A percentile compares a stretch with the other conserved stretches of the same genome.
These are phyloP conservation scores for Cladorrhinum sp. DNA, from an alignment of 2,329 filamentous ascomycete genomes.

Conservation along the genomic window DNA sequence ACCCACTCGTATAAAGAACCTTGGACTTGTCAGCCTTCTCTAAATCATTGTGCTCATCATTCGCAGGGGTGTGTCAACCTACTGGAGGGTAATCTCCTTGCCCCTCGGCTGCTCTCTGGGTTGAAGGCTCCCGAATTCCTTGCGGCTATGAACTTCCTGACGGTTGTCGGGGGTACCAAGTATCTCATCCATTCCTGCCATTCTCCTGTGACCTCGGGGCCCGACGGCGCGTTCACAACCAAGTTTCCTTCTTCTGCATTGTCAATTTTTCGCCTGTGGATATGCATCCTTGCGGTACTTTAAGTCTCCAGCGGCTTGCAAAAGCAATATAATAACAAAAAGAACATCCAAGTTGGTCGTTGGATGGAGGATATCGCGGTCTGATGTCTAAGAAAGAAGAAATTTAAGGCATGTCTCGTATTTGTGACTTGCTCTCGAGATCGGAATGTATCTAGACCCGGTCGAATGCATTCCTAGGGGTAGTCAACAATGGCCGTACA, in stretches of 20 bases:
- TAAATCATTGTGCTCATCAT: no score
- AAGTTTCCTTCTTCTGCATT: neutral
- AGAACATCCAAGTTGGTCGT: neutral
- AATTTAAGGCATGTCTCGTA: neutral
- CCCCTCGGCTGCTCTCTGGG: neutral
- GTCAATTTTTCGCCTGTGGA: neutral
- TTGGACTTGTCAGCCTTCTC: neutral
- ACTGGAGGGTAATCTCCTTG: neutral
- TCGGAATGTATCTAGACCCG: neutral
- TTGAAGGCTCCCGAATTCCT: neutral
- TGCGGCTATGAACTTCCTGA: neutral
- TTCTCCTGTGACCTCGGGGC: neutral
- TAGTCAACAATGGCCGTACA: slow-evolving; percentile 5
- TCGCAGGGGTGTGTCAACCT: neutral
- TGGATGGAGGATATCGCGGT: neutral
- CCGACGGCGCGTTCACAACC: neutral
- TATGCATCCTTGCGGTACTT: no score
- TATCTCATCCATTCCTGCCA: neutral
- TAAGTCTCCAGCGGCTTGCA: neutral
- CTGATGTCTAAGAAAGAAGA: neutral
- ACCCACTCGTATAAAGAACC: slow-evolving; percentile 14
- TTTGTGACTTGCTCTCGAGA: slow-evolving; percentile 8
- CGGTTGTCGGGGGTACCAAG: neutral
- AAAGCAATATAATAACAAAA: no score
- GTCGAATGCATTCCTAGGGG: neutral